These are phyloP conservation scores for Colletotrichum sp. DNA, from an alignment of 2,329 filamentous ascomycete species.

Conservation along the genomic window DNA sequence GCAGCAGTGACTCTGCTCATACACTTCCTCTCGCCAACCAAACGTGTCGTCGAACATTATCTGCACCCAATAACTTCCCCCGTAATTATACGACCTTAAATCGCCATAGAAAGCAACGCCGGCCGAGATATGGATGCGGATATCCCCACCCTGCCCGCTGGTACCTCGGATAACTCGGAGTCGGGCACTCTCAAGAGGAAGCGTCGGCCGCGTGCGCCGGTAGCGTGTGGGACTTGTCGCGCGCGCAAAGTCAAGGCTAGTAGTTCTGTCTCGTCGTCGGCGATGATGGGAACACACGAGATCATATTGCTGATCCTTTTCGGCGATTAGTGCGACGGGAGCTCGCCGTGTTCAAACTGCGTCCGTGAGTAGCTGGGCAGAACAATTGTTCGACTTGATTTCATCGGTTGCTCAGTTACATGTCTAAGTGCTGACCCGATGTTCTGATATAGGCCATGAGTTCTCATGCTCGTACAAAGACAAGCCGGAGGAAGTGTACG, in stretches of 20 bases:
- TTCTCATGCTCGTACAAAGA: conserved; percentile 18
- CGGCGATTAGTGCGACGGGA: conserved; percentile 15
- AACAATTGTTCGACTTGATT: background rate
- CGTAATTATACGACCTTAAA: background rate
- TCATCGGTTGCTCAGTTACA: background rate
- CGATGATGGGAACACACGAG: background rate
- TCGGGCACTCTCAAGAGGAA: conserved; percentile 14
- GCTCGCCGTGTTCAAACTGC: conserved; percentile 17
- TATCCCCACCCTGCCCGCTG: background rate
- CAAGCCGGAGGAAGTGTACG: background rate
- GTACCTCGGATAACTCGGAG: background rate
- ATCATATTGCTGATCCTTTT: background rate
- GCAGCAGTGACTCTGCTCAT: background rate
- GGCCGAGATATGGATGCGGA: background rate
- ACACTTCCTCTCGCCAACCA: background rate
- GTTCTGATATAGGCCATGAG: background rate
- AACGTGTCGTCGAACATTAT: background rate
- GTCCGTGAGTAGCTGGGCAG: conserved; percentile 8
- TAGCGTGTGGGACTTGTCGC: conserved; percentile 19
- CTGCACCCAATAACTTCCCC: background rate
- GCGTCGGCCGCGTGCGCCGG: conserved; percentile 9
- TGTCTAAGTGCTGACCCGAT: background rate
- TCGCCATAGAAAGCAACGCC: too few relatives aligned
- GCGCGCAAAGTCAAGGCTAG: conserved; percentile 21
- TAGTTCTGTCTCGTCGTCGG: background rate